Base-by-base conservation (phyloP, 139 green algal species). In the Chlorella sp. region DNA sequence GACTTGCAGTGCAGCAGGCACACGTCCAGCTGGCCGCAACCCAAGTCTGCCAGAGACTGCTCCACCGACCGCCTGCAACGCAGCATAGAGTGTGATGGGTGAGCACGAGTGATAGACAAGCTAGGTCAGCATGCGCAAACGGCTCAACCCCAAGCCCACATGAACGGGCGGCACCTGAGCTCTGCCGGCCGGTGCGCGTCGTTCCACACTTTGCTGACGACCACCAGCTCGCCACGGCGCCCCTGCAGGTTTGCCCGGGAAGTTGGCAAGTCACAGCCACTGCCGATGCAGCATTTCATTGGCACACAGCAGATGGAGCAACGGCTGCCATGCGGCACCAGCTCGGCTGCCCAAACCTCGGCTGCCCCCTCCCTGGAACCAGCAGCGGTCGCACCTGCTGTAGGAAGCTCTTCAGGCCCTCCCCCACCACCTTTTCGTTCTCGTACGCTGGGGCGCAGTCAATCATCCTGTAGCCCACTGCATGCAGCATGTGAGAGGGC, bases 151-250 rank as follows among this genome's bases (percentile, higher is more conserved):
- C n/a, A n/a, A n/a, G n/a, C n/a, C n/a, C n/a, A n/a, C n/a, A n/a
- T n/a, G n/a, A n/a, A n/a, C n/a, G n/a, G n/a, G n/a, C n/a, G n/a
- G 19, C 41, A 54, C 36, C 19, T 34, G 38, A 51, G 34, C 11
- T 28, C 24, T 26, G 46, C n/a, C 48, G 94, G 93, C 7, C 87
- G 81, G 88, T 96, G 92, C n/a, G 92, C 83, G 58, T 92, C 86
- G 82, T 96, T 96, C 92, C 94, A 96, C 44, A 97, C 79, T 85
- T 98, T 98, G 84, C 82, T 92, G 30, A 87, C 92, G 30, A 98
- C 87, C 85, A 95, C 97, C 46, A 98, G 91, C 86, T 96, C 89
- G 0, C 88, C 64, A 34, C 95, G 87, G 2, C 88, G 70, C n/a
- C 88, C 85, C 82, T 82, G 82, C 1, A 56, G 14, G 46, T 54